phyloP scores from a whole-genome alignment of 1,284 basidiomycete genomes.

The Volvariella volvacea region DNA sequence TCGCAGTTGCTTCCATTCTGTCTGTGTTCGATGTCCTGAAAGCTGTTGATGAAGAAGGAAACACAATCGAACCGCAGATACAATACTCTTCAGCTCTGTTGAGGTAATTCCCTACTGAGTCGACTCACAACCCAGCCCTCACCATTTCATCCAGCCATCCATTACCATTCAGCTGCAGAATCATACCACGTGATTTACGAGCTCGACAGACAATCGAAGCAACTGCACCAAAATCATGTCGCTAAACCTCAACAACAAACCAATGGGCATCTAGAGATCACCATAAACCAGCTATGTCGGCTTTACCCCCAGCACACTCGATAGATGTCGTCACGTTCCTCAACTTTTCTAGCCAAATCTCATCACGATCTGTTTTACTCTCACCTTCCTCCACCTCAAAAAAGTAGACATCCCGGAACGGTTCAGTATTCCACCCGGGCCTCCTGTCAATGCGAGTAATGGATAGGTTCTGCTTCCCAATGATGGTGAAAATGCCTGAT shows the following conservation, averaged over 20 bases:
- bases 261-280: constrained; percentile 12
- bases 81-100: constrained; percentile 40
- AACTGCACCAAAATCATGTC: no score
- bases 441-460: constrained; percentile 57
- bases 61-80: constrained; percentile 20
- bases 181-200: no score
- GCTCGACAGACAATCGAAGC: no score
- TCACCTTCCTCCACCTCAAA: constrained; percentile 34
- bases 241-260: not conserved
- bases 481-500: no score
- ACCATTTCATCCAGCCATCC: no score
- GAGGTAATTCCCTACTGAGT: constrained; percentile 35
- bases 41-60: constrained; percentile 19
- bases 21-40: constrained; percentile 27
- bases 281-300: constrained; percentile 38
- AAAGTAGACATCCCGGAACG: constrained; percentile 58
- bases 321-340: constrained; percentile 25
- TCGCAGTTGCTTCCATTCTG: constrained; percentile 30
- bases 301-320: constrained; percentile 23
- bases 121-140: constrained; percentile 33
- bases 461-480: constrained; percentile 11
- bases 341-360: constrained; percentile 22
- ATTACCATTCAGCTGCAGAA: no score
- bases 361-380: constrained; percentile 7
- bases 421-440: constrained; percentile 38